Evolutionary conservation across 768 basidiomycete genomes (phyloP).

Genomic region (Termitomyces sp.): DNA sequence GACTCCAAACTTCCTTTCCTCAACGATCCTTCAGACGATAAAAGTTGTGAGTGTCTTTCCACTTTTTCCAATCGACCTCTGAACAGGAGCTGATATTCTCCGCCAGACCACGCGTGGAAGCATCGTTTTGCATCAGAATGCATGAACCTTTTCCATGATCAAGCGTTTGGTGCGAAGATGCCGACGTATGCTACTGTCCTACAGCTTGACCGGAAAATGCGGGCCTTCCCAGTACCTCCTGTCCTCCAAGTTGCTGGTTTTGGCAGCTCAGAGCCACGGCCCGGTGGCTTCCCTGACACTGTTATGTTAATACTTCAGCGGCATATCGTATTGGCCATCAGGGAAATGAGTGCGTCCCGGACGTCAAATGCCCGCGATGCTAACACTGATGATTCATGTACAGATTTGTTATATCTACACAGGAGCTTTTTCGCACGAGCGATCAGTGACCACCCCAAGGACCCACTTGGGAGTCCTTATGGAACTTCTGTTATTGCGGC

Average conservation of each 20-base stretch:
- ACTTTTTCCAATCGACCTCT: background rate
- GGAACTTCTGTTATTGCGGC: conserved; percentile 72
- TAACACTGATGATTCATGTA: background rate
- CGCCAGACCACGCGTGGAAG: conserved; percentile 61
- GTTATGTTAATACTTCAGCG: conserved; percentile 55
- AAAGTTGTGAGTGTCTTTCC: conserved; percentile 43
- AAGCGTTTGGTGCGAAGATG: conserved; percentile 66
- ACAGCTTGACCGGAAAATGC: conserved; percentile 62
- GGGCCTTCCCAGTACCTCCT: conserved; percentile 62
- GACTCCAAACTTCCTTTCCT: conserved; percentile 58
- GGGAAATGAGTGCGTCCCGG: conserved; percentile 54
- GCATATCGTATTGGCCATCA: conserved; percentile 62
- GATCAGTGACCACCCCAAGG: conserved; percentile 67
- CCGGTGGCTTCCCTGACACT: conserved; percentile 41
- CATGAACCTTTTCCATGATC: conserved; percentile 64
- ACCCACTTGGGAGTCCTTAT: conserved; percentile 67
- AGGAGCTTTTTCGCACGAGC: conserved; percentile 72
- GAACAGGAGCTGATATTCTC: background rate
- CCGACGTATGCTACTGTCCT: conserved; percentile 63
- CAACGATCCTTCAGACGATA: conserved; percentile 46
- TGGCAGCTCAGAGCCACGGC: conserved; percentile 46
- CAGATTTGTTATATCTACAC: conserved; percentile 67
- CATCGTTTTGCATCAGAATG: conserved; percentile 64
- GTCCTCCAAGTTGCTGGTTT: conserved; percentile 66
- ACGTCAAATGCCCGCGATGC: background rate